phyloP scores from a whole-genome alignment of 2,329 filamentous ascomycete genomes.

The Fusarium sp. region DNA sequence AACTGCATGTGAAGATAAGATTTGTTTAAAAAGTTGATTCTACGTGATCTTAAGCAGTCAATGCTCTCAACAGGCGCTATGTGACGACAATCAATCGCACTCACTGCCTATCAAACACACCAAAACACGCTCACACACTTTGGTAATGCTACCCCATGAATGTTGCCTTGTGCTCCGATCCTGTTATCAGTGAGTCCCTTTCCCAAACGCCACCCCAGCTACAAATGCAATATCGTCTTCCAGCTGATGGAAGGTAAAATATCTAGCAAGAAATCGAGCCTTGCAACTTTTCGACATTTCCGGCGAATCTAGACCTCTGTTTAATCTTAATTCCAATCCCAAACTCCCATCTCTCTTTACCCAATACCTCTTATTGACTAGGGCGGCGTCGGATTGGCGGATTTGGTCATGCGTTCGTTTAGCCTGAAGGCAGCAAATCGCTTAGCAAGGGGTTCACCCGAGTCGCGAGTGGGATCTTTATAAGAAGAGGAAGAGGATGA shows the following conservation, averaged over 20 bases:
- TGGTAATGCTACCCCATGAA: conserved; percentile 8
- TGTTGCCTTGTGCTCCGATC: conserved; percentile 32
- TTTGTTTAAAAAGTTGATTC: background rate
- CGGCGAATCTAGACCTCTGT: background rate
- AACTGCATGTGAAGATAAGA: background rate
- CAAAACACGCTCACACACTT: background rate
- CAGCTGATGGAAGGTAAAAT: conserved; percentile 22
- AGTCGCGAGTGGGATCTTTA: conserved; percentile 48
- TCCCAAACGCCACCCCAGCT: conserved; percentile 36
- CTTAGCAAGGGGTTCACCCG: conserved; percentile 71
- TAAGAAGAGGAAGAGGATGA: conserved; percentile 46
- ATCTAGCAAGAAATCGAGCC: conserved; percentile 8
- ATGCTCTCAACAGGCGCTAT: background rate
- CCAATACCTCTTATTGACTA: conserved; percentile 32
- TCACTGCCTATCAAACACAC: background rate
- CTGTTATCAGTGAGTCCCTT: conserved; percentile 11
- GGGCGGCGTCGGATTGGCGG: conserved; percentile 42
- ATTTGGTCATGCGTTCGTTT: conserved; percentile 55
- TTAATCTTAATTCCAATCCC: background rate
- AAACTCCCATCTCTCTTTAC: background rate
- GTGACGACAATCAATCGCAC: background rate
- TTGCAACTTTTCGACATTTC: conserved; percentile 4
- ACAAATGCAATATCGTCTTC: conserved; percentile 31
- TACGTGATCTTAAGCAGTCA: background rate
- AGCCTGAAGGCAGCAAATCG: conserved; percentile 74